Evolutionary conservation across 495 filamentous ascomycete species (phyloP), one percentile per base, ranked within the genome.

Genomic region (Hypomontagnella monticulosa): DNA sequence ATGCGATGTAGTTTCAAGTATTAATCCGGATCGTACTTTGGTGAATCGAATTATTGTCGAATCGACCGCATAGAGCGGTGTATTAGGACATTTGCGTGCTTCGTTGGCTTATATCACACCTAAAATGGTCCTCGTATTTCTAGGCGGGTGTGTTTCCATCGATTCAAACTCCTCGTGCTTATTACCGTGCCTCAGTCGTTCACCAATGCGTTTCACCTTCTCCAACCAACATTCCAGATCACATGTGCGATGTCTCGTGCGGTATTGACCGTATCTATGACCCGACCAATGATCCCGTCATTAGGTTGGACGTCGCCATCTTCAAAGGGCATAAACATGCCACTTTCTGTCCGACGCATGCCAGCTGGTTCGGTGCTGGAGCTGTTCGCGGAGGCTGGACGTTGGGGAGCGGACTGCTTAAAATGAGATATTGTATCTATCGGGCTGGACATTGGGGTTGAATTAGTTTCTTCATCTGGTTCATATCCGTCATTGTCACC

Each of bases 211-310:
- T 32, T 15, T 89, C 71, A 93, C 64, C 86, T 83, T 66, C 91
- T 86, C 95, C 94, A 97, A 34, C 94, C 94, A 54, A 98, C 95
- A 73, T 99, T 99, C 93, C 93, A 96, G 65, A 98, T 92, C 36
- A 98, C 93, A 80, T 96, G 92, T 36, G 90, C 93, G 67, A 99
- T 99, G 69, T 99, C 95, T 66, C 88, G 89, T 41, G 94, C 93
- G 6, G 94, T 98, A 79, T 99, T 97, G 70, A 99, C 91, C 40
- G 93, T 95, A 74, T 98, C 92, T 71, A 95, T 87, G 18, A 97
- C 89, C 63, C 88, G 85, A 57, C 92, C 91, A 63, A 97, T 85
- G 34, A 98, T 78, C 61, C 81, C 78, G 61, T 76, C 78, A 48
- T 71, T 77, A 16, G 85, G 82, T 27, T 84, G 78, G 42, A 83